Conservation (phyloP, 768 basidiomycete genomes). For the Suillus weaverae region DNA sequence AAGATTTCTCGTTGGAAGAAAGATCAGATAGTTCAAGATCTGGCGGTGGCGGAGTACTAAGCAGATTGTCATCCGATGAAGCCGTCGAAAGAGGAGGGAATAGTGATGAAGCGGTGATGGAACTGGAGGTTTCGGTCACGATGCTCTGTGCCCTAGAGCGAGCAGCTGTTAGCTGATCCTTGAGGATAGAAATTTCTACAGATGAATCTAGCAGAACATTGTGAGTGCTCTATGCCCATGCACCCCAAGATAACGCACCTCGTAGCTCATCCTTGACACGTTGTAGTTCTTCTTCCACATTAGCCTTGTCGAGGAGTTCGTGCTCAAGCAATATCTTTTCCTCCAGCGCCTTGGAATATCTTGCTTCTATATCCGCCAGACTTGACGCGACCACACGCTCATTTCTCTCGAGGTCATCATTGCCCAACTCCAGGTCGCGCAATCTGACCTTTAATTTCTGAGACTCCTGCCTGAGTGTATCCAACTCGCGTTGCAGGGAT, state of each 20-base stretch:
- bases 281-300: constrained; percentile 87
- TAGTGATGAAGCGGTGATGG: constrained; percentile 32
- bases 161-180: constrained; percentile 61
- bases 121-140: constrained; percentile 25
- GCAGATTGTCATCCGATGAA: constrained; percentile 52
- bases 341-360: constrained; percentile 88
- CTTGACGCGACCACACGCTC: constrained; percentile 86
- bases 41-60: constrained; percentile 57
- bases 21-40: constrained; percentile 64
- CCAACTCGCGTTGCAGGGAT: constrained; percentile 90
- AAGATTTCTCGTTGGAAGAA: constrained; percentile 44
- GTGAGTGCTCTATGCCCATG: constrained; percentile 14
- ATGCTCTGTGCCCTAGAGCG: constrained; percentile 33
- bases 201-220: constrained; percentile 62
- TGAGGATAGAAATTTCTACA: constrained; percentile 80
- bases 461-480: constrained; percentile 73
- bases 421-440: constrained; percentile 93
- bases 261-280: constrained; percentile 89
- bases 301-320: constrained; percentile 88
- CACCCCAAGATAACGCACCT: constrained; percentile 49
- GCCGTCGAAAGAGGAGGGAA: constrained; percentile 32
- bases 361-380: constrained; percentile 81
- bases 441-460: constrained; percentile 71
- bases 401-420: constrained; percentile 94
- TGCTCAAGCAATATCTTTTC: constrained; percentile 98